Evolutionary conservation across 768 basidiomycete genomes (phyloP).

Genomic region (Termitomyces sp.): DNA sequence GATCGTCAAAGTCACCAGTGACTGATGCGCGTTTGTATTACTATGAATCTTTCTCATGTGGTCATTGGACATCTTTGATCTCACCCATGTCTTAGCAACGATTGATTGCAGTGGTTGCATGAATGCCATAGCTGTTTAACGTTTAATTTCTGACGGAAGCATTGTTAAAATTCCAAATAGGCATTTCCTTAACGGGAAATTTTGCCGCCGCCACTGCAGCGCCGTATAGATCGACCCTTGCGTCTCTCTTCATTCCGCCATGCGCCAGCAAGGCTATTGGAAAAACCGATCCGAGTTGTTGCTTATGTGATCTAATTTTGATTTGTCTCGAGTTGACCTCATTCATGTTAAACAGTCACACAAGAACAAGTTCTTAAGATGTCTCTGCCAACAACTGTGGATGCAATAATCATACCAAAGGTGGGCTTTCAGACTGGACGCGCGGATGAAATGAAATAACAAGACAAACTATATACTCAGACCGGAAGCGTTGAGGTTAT

Average conservation of each 20-base stretch:
- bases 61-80: not conserved
- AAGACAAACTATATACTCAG: conserved; percentile 16
- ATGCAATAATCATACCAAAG: conserved; percentile 66
- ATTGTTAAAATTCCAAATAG: not conserved
- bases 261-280: not conserved
- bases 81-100: not conserved
- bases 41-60: not conserved
- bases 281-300: not conserved
- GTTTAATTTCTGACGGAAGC: not conserved
- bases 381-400: conserved; percentile 53
- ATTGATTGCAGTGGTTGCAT: not conserved
- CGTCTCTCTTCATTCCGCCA: not conserved
- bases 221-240: not conserved
- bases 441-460: not conserved
- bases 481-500: conserved; percentile 75
- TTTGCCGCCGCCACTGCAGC: not conserved
- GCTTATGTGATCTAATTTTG: not conserved
- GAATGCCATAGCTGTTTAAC: not conserved
- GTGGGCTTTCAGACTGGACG: conserved; percentile 11
- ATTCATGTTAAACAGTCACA: too few species aligned
- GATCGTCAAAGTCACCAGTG: conserved; percentile 55
- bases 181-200: not conserved
- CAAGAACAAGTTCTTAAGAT: conserved; percentile 21
- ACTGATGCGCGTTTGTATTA: conserved; percentile 4
- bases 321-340: not conserved